phyloP scores from a whole-genome alignment of 2,329 filamentous ascomycete species.

The Diaporthe amygdali region DNA sequence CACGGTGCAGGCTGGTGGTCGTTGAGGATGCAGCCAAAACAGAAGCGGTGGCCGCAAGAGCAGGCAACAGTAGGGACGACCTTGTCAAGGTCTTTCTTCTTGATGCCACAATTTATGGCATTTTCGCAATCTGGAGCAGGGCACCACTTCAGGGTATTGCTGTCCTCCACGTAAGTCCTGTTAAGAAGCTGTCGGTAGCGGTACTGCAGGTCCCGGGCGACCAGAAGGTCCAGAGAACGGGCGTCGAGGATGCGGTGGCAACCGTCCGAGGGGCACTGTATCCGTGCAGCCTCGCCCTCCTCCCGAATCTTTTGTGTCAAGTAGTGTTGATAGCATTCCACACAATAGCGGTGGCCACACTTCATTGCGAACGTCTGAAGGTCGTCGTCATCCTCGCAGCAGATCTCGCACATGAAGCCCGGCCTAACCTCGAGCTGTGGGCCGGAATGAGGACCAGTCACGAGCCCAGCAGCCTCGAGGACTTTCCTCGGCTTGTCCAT shows the following conservation, averaged over 20 bases:
- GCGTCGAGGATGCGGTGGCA: conserved; percentile 93
- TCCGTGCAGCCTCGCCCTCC: conserved; percentile 92
- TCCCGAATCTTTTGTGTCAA: conserved; percentile 91
- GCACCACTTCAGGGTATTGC: conserved; percentile 95
- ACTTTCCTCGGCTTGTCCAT: conserved; percentile 87
- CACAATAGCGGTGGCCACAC: conserved; percentile 92
- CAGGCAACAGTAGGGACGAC: conserved; percentile 92
- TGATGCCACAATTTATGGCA: conserved; percentile 86
- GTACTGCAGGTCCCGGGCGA: conserved; percentile 57
- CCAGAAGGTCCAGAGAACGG: conserved; percentile 81
- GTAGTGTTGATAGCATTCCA: conserved; percentile 91
- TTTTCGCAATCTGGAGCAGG: conserved; percentile 97
- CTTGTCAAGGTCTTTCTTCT: conserved; percentile 82
- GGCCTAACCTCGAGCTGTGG: conserved; percentile 74
- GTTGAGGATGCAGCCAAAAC: conserved; percentile 87
- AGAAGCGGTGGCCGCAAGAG: conserved; percentile 84
- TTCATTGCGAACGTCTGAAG: conserved; percentile 91
- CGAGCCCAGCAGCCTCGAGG: conserved; percentile 83
- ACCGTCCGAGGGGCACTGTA: conserved; percentile 87
- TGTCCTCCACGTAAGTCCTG: conserved; percentile 96
- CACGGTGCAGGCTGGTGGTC: conserved; percentile 97
- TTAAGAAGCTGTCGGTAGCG: conserved; percentile 87
- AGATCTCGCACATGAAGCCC: conserved; percentile 92
- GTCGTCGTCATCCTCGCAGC: conserved; percentile 83
- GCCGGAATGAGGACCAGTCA: conserved; percentile 62